Evolutionary conservation across 1,139 yeast species (phyloP).

Genomic region (Geotrichum fermentans): DNA sequence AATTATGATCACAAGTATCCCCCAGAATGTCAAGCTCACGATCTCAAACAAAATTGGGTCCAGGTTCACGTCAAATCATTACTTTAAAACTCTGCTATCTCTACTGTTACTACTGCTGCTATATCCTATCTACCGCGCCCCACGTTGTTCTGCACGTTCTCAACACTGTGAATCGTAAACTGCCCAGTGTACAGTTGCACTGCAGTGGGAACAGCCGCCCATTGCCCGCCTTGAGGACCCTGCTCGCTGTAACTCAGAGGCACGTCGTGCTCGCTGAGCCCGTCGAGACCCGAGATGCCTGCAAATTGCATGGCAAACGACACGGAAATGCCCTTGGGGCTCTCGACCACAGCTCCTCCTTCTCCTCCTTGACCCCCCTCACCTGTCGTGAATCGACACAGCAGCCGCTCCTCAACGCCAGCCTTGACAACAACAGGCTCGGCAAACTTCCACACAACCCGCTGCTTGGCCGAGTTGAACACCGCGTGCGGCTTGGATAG

Average conservation of each 20-base stretch:
- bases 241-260: background rate
- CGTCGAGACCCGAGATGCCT: background rate
- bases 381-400: slow-evolving; percentile 39
- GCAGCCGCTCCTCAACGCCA: slow-evolving; percentile 54
- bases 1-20: no score
- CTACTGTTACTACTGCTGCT: no score
- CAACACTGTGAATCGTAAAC: slow-evolving; percentile 26
- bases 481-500: slow-evolving; percentile 88
- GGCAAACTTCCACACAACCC: slow-evolving; percentile 75
- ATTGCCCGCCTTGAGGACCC: background rate
- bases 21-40: no score
- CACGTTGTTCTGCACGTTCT: slow-evolving; percentile 23
- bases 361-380: slow-evolving; percentile 19
- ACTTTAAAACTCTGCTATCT: no score
- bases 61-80: background rate
- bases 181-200: slow-evolving; percentile 24
- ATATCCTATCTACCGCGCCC: no score
- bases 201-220: slow-evolving; percentile 22
- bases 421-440: slow-evolving; percentile 51
- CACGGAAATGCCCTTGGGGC: slow-evolving; percentile 24
- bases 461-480: slow-evolving; percentile 72
- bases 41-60: no score
- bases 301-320: background rate
- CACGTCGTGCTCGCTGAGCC: background rate
- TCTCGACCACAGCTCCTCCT: slow-evolving; percentile 31